These are phyloP conservation scores for Prunella vulgaris DNA, from an alignment of 257 asterid species.

Conservation along the genomic window DNA sequence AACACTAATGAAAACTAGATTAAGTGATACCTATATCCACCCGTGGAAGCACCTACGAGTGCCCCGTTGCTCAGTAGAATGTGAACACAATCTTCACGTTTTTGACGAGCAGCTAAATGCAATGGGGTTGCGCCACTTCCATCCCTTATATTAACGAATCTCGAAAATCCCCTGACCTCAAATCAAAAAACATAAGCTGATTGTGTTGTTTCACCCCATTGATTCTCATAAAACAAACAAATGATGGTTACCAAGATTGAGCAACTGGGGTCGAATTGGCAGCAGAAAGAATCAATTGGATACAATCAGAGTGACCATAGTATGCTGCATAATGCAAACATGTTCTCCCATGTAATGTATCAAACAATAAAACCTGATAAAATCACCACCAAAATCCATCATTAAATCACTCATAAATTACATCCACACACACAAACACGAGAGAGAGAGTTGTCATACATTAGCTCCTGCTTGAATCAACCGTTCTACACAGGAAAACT, in stretches of 20 bases:
- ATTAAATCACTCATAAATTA: neutral
- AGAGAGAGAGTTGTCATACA: conserved; percentile 34
- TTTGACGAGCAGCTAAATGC: conserved; percentile 84
- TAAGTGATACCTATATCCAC: conserved; percentile 57
- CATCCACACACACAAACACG: neutral
- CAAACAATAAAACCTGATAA: conserved; percentile 67
- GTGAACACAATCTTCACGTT: conserved; percentile 58
- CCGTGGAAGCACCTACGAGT: conserved; percentile 67
- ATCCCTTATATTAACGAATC: conserved; percentile 74
- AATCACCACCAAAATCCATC: conserved; percentile 4
- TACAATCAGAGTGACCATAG: conserved; percentile 76
- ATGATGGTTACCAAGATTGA: conserved; percentile 56
- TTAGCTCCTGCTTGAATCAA: conserved; percentile 77
- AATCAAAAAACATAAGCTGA: conserved; percentile 14
- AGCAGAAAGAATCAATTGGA: conserved; percentile 60
- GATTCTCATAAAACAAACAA: neutral
- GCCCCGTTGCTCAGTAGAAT: conserved; percentile 60
- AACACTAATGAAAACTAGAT: neutral
- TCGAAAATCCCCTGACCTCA: conserved; percentile 64
- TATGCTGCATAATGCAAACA: conserved; percentile 86
- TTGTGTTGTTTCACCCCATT: neutral
- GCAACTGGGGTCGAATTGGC: conserved; percentile 62
- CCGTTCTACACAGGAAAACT: conserved; percentile 57
- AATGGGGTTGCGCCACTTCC: conserved; percentile 78
- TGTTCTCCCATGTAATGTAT: conserved; percentile 60